These are phyloP conservation scores for Candida saitoana DNA, from an alignment of 805 yeast genomes.

Conservation along the genomic window DNA sequence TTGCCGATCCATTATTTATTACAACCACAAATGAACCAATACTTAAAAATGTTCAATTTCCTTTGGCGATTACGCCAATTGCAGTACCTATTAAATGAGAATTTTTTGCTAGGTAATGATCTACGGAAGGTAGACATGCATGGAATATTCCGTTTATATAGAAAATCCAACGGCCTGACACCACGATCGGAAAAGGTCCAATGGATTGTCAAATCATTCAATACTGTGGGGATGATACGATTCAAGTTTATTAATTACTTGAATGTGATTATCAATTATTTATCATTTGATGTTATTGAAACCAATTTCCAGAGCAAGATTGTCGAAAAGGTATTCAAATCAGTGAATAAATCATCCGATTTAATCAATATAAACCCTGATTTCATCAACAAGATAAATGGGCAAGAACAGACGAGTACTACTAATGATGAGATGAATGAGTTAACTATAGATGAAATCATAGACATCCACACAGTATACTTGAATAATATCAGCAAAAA, in stretches of 20 bases:
- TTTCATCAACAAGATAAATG: not conserved
- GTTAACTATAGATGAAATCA: slow-evolving; percentile 49
- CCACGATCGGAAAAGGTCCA: slow-evolving; percentile 22
- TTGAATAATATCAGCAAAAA: slow-evolving; percentile 24
- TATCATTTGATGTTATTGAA: slow-evolving; percentile 47
- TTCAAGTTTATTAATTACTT: slow-evolving; percentile 40
- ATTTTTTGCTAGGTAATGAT: slow-evolving; percentile 23
- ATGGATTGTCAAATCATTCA: slow-evolving; percentile 29
- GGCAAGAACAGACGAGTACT: slow-evolving; percentile 2
- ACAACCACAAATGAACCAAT: slow-evolving; percentile 26
- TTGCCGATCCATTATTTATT: slow-evolving; percentile 49
- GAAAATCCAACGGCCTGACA: not conserved
- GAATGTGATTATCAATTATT: slow-evolving; percentile 34
- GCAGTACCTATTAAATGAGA: slow-evolving; percentile 44
- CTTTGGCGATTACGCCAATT: slow-evolving; percentile 75
- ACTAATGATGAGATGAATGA: slow-evolving; percentile 17
- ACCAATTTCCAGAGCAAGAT: slow-evolving; percentile 26
- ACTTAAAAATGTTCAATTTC: slow-evolving; percentile 78
- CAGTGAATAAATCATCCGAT: slow-evolving; percentile 3
- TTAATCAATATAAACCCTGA: slow-evolving; percentile 1
- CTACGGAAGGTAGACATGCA: slow-evolving; percentile 26
- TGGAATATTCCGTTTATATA: slow-evolving; percentile 15
- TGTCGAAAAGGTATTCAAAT: slow-evolving; percentile 19
- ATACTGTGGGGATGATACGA: slow-evolving; percentile 34
- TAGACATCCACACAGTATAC: slow-evolving; percentile 29